phyloP scores from a whole-genome alignment of 768 basidiomycete genomes.

The Brasilioporus rufonigricans region DNA sequence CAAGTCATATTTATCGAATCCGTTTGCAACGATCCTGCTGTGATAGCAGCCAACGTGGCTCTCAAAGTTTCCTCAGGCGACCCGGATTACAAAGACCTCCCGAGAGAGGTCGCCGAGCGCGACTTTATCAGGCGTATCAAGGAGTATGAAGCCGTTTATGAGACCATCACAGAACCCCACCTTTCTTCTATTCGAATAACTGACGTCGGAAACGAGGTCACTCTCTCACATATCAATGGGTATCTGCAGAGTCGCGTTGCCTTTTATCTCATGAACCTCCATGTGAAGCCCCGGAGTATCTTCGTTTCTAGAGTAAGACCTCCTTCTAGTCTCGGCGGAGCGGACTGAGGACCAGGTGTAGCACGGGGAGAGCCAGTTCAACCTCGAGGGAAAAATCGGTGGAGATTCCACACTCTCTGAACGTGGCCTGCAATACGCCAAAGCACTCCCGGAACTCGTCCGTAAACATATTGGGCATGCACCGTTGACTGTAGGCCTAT shows the following conservation, averaged over 20 bases:
- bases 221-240: constrained; percentile 82
- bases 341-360: constrained; percentile 31
- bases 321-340: not conserved
- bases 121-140: constrained; percentile 92
- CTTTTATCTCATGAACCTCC: constrained; percentile 98
- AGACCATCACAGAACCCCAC: constrained; percentile 89
- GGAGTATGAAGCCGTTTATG: constrained; percentile 93
- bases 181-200: constrained; percentile 89
- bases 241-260: constrained; percentile 97
- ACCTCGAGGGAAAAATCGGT: constrained; percentile 94
- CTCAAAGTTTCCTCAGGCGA: constrained; percentile 96
- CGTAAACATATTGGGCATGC: constrained; percentile 89
- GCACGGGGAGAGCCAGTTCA: constrained; percentile 98
- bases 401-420: constrained; percentile 91
- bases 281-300: constrained; percentile 94
- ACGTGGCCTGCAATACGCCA: constrained; percentile 82
- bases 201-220: constrained; percentile 91
- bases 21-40: constrained; percentile 87
- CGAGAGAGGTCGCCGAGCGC: constrained; percentile 76
- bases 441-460: constrained; percentile 82
- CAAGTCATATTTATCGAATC: constrained; percentile 93
- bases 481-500: constrained; percentile 65
- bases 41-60: constrained; percentile 94
- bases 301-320: constrained; percentile 87
- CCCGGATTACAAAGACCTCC: constrained; percentile 93